Evolutionary conservation across 2,329 filamentous ascomycete species (phyloP).

Genomic region (Colletotrichum lindemuthianum): DNA sequence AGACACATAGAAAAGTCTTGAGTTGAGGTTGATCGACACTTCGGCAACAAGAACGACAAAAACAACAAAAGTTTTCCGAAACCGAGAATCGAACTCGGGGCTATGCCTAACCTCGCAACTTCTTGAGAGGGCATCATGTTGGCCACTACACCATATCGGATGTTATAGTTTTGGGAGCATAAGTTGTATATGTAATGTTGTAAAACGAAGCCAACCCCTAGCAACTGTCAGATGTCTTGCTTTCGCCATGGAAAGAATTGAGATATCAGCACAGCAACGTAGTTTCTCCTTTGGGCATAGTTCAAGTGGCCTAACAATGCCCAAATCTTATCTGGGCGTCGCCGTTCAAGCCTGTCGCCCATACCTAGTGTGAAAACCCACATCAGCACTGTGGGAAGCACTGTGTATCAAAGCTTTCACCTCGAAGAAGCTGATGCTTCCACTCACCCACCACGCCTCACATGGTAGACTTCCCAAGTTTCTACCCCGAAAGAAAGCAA

Average conservation of each 20-base stretch:
- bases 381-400: neutral
- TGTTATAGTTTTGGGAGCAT: rapidly evolving
- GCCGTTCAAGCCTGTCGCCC: neutral
- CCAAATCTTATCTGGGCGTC: neutral
- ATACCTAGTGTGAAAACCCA: neutral
- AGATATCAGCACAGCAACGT: no score
- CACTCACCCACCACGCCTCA: neutral
- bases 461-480: neutral
- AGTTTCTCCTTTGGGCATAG: no score
- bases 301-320: no score
- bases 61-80: neutral
- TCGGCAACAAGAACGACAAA: neutral
- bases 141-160: conserved; percentile 29
- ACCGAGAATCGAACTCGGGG: conserved; percentile 30
- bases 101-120: conserved; percentile 15
- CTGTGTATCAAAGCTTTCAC: conserved; percentile 27
- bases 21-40: no score
- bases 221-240: no score
- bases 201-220: no score
- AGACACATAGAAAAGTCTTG: no score
- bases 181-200: no score
- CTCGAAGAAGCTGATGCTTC: neutral
- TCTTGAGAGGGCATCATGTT: conserved; percentile 29
- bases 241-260: no score
- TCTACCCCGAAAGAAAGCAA: no score